phyloP scores from a whole-genome alignment of 192 early-diverging fungal genomes.

The Coemansia sp. region DNA sequence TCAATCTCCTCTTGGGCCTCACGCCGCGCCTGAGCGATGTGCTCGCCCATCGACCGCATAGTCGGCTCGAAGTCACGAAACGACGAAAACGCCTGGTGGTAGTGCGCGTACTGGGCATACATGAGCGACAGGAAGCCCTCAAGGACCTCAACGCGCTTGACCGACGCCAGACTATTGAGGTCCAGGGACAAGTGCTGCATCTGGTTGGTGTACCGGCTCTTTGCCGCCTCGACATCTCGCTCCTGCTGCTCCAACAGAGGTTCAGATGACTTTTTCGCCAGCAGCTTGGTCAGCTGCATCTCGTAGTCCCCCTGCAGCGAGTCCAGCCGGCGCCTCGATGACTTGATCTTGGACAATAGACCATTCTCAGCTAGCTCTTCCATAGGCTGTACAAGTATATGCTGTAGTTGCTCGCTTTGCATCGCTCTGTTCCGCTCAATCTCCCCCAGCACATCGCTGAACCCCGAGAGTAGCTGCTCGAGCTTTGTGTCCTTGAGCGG shows the following conservation, averaged over 20 bases:
- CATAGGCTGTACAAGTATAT: conserved; percentile 73
- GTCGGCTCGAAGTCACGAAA: conserved; percentile 79
- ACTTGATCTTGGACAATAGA: conserved; percentile 31
- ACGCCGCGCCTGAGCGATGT: conserved; percentile 23
- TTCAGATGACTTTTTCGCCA: conserved; percentile 32
- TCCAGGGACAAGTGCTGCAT: conserved; percentile 68
- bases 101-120: conserved; percentile 82
- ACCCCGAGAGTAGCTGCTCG: conserved; percentile 23
- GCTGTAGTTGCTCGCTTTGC: conserved; percentile 62
- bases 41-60: conserved; percentile 69
- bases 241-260: conserved; percentile 38
- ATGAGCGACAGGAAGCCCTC: conserved; percentile 64
- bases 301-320: conserved; percentile 48
- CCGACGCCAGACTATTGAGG: conserved; percentile 73
- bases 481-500: conserved; percentile 21
- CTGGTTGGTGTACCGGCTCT: conserved; percentile 63
- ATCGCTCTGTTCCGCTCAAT: conserved; percentile 49
- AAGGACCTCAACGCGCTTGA: conserved; percentile 72
- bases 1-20: conserved; percentile 16
- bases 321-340: conserved; percentile 20
- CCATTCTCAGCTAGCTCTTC: conserved; percentile 64
- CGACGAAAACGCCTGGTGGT: conserved; percentile 81
- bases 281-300: conserved; percentile 32
- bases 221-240: conserved; percentile 63
- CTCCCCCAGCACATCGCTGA: conserved; percentile 26